phyloP scores from a whole-genome alignment of 495 filamentous ascomycete species.

The Penicillium riverlandense region DNA sequence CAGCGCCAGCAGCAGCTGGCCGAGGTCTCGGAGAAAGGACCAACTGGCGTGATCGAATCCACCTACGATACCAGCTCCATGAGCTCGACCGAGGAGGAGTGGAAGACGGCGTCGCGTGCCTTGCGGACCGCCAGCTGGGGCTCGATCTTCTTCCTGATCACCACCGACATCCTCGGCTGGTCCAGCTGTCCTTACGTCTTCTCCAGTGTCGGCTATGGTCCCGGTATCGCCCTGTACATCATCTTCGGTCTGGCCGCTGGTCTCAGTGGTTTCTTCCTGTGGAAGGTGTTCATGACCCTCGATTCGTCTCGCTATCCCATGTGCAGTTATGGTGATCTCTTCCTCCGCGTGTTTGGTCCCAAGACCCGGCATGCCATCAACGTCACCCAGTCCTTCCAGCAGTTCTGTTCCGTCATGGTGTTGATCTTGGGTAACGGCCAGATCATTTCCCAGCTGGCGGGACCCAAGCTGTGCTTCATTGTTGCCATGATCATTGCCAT shows the following conservation, averaged over 20 bases:
- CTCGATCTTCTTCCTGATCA: constrained; percentile 52
- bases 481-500: constrained; percentile 41
- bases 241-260: constrained; percentile 17
- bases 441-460: constrained; percentile 16
- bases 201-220: constrained; percentile 20
- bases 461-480: constrained; percentile 41
- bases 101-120: no score
- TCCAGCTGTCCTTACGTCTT: constrained; percentile 25
- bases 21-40: no score
- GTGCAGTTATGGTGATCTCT: constrained; percentile 49
- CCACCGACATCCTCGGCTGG: constrained; percentile 55
- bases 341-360: constrained; percentile 46
- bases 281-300: constrained; percentile 46
- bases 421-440: constrained; percentile 47
- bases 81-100: no score
- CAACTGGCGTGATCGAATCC: no score
- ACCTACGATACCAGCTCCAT: no score
- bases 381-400: constrained; percentile 42
- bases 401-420: constrained; percentile 46
- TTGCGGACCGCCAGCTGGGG: constrained; percentile 43
- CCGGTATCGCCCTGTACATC: constrained; percentile 10
- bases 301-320: constrained; percentile 49
- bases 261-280: constrained; percentile 43
- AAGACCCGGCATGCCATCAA: constrained; percentile 48
- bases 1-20: no score